phyloP scores from a whole-genome alignment of 139 green algal species.

The Micractinium sp. region DNA sequence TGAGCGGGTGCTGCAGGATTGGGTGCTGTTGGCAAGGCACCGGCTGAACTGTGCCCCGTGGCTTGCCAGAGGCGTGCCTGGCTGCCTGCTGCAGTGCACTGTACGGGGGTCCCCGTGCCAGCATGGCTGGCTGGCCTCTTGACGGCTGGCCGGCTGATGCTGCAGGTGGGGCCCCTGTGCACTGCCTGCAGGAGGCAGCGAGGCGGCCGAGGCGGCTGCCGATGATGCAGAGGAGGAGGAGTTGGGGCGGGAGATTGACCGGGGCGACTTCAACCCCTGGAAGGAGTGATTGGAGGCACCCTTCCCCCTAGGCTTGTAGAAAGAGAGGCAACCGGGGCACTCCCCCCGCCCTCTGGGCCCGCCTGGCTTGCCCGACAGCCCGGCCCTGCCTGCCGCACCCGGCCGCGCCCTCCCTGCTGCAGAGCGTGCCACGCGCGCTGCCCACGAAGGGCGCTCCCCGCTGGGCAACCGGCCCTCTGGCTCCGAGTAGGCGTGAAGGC shows the following conservation, averaged over 20 bases:
- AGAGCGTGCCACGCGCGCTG: background rate
- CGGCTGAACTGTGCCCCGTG: background rate
- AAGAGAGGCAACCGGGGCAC: background rate
- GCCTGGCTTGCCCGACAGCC: background rate
- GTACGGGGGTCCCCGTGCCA: too few species aligned
- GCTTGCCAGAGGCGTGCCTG: background rate
- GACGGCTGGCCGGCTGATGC: background rate
- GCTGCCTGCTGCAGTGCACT: background rate
- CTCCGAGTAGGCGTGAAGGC: background rate
- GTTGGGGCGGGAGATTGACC: background rate
- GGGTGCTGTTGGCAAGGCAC: background rate
- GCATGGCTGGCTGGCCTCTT: too few species aligned
- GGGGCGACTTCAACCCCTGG: constrained; percentile 15
- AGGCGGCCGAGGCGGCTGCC: constrained; percentile 4
- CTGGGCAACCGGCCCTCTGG: background rate
- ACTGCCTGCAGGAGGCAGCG: background rate
- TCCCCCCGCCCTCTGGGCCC: too few species aligned
- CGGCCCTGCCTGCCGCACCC: too few species aligned
- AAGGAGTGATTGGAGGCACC: background rate
- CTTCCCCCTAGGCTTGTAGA: too few species aligned
- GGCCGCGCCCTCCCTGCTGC: background rate
- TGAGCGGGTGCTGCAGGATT: too few species aligned
- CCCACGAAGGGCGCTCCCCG: background rate
- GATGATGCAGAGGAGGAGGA: constrained; percentile 15
- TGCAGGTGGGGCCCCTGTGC: background rate